Evolutionary conservation across 2,329 filamentous ascomycete species (phyloP), one percentile per base, ranked within the genome.

Genomic region (Fusarium sp.): DNA sequence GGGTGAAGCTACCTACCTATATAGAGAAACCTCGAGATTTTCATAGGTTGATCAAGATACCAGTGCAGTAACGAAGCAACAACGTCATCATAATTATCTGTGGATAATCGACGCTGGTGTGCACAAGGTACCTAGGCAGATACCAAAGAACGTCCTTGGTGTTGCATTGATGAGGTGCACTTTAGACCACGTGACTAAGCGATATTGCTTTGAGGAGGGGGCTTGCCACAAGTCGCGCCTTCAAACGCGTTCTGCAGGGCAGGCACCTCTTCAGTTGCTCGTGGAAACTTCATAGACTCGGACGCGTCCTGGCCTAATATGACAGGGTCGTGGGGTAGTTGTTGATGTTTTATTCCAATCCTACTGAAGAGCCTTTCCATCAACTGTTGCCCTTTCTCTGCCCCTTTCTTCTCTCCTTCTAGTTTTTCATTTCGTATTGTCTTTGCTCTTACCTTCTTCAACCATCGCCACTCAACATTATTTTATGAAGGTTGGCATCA

Each of bases 401-500:
- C 17, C 33, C 13, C 25, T 43, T 15, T 8, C 37, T 44, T 32
- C 11, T 9, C 35, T 37, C 42, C 33, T 35, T 21, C 36, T 23
- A 13, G 10, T 9, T 42, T 33, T 48, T 39, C 32, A 32, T 31
- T 48, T 32, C 9, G 17, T 19, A 31, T 31, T 11, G 31, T 43
- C 49, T 38, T 33, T 39, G 42, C 19, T 43, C 44, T 13, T 27
- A 14, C 15, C 39, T 55, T 29, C n/a, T 55, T 29, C n/a, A 32
- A 14, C 35, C 19, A 46, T 23, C 44, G 33, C 35, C 52, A 52
- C 45, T 23, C 25, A 45, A 33, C 10, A 14, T 51, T 39, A 49
- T 69, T 78, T 72, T 73, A 78, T 78, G 76, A 73, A 58, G 69
- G 62, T 67, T 66, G 72, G 71, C 62, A 70, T 73, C 49, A 47